Base-by-base conservation (phyloP, 1,284 basidiomycete genomes). In the Fomitiporia mediterranea region DNA sequence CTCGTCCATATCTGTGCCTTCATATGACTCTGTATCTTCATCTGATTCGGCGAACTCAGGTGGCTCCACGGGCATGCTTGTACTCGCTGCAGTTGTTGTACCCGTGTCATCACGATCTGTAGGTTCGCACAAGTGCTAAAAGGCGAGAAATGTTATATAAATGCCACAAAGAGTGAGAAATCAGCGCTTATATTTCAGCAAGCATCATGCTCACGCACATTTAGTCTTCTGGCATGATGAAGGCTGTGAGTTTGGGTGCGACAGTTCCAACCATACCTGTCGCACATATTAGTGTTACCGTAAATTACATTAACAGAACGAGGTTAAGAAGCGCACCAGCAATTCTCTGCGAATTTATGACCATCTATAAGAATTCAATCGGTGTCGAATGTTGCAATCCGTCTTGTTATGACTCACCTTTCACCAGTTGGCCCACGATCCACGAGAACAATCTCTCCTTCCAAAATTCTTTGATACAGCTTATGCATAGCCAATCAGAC, bases 181-280 rank as follows among this genome's bases (percentile, higher is more conserved):
- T 21, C 6, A 43, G 27, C 2, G 23, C 42, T 19, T 19, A 53
- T n/a, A n/a, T n/a, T n/a, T n/a, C n/a, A 34, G 13, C 4, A 23
- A 4, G 8, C 28, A 53, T 2, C 15, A 4, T 35, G 4, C 8
- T n/a, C n/a, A 56, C 55, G 23, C 19, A 54, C 58, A 53, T 59
- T 59, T 17, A 51, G 39, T 19, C 49, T 51, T 3, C 32, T 13
- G 19, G 58, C 58, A 38, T 59, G 58, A 6, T 39, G 34, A 11
- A 9, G 37, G 5, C 28, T 56, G 34, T 56, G 53, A 8, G 37
- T 32, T 44, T 59, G 58, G 8, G 58, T 56, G 27, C 53, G 38
- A 51, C 58, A 59, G 28, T 59, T 56, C 30, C 44, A 59, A 9
- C 58, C 58, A 48, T 59, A 56, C 58, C 58, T 59, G 30, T n/a